phyloP scores from a whole-genome alignment of 306 rosid genomes.

The Nissolia schottii region DNA sequence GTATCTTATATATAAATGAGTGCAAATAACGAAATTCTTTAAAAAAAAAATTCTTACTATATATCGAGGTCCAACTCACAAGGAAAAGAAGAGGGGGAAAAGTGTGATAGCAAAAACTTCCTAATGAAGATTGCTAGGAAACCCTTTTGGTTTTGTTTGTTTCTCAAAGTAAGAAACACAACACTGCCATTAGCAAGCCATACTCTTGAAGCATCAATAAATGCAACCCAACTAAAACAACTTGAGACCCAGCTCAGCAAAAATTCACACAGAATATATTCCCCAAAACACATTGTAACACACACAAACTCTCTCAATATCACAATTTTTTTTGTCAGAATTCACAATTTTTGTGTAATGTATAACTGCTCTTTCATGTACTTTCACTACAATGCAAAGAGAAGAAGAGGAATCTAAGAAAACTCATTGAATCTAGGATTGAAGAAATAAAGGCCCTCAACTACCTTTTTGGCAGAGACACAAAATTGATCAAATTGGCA shows the following conservation, averaged over 20 bases:
- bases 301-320: slow-evolving; percentile 20
- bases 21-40: no score
- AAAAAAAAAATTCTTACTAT: no score
- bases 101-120: slow-evolving; percentile 19
- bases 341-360: slow-evolving; percentile 12
- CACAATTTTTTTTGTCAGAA: slow-evolving; percentile 28
- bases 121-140: slow-evolving; percentile 14
- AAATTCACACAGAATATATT: slow-evolving; percentile 16
- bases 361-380: slow-evolving; percentile 1
- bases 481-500: neutral
- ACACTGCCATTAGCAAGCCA: slow-evolving; percentile 7
- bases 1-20: no score
- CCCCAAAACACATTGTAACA: slow-evolving; percentile 23
- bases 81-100: neutral
- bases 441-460: slow-evolving; percentile 11
- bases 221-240: slow-evolving; percentile 11
- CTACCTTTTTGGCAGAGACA: slow-evolving; percentile 9
- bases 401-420: slow-evolving; percentile 1
- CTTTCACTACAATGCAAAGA: no score
- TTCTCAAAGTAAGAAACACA: slow-evolving; percentile 35
- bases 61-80: no score
- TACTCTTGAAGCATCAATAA: slow-evolving; percentile 28
- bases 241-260: slow-evolving; percentile 11
- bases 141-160: slow-evolving; percentile 30
- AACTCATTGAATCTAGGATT: slow-evolving; percentile 4